A percentile compares a stretch with the other conserved stretches of the same genome.
These are phyloP conservation scores for Ascochyta pisi DNA, from an alignment of 2,329 filamentous ascomycete species.

Conservation along the genomic window DNA sequence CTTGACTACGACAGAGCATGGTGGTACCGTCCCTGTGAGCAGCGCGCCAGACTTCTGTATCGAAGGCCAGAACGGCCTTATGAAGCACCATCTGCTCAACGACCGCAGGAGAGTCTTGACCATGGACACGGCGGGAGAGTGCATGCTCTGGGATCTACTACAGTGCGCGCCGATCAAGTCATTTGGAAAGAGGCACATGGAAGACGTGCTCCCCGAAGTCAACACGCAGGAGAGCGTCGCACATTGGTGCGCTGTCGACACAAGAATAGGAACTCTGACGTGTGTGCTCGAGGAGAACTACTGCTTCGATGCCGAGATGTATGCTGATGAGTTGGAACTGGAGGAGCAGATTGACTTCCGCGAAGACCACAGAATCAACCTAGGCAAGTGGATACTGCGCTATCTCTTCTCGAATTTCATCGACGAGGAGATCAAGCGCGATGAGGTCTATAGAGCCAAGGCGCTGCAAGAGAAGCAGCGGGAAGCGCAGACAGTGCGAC, in stretches of 20 bases:
- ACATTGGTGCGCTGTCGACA: constrained; percentile 96
- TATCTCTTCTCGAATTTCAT: constrained; percentile 91
- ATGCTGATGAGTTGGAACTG: constrained; percentile 84
- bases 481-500: constrained; percentile 64
- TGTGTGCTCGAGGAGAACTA: constrained; percentile 93
- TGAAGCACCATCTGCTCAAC: constrained; percentile 91
- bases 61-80: constrained; percentile 91
- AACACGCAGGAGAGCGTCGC: constrained; percentile 90
- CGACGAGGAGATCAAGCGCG: constrained; percentile 86
- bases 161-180: constrained; percentile 87
- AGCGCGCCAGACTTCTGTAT: constrained; percentile 64
- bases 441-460: constrained; percentile 74
- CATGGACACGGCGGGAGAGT: constrained; percentile 92
- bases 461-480: constrained; percentile 70
- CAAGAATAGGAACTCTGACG: constrained; percentile 87
- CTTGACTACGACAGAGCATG: constrained; percentile 52
- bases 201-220: constrained; percentile 85
- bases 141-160: constrained; percentile 92
- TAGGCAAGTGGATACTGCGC: constrained; percentile 94
- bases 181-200: constrained; percentile 93
- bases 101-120: constrained; percentile 89
- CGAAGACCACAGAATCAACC: constrained; percentile 95
- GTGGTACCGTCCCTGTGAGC: constrained; percentile 48
- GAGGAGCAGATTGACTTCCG: constrained; percentile 79
- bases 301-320: constrained; percentile 97